Evolutionary conservation across 2,329 filamentous ascomycete species (phyloP).

Genomic region (Colletotrichum liaoningense): DNA sequence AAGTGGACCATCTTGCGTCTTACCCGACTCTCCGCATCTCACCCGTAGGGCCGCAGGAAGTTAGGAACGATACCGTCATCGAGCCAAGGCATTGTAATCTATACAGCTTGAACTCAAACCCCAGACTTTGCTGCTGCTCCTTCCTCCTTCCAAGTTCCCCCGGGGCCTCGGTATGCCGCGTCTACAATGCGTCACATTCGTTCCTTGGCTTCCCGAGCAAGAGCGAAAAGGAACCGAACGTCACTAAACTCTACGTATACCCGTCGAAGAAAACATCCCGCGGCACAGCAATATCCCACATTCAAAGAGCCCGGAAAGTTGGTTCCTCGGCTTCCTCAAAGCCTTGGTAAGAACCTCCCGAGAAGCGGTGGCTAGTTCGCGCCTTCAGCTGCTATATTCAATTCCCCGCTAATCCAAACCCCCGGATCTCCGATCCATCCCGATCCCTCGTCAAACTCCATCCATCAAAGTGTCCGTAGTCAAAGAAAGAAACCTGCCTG

Average conservation of each 20-base stretch:
- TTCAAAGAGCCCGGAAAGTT: too few species aligned
- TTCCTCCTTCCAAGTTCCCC: too few species aligned
- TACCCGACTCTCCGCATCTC: background rate
- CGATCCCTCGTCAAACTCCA: background rate
- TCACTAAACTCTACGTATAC: background rate
- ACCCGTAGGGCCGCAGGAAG: background rate
- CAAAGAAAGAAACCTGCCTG: background rate
- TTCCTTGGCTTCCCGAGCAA: background rate
- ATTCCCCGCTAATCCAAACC: background rate
- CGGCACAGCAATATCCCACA: background rate
- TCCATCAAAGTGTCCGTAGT: too few species aligned
- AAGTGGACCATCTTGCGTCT: background rate
- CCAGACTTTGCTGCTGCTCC: background rate
- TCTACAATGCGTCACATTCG: background rate
- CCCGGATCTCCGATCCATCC: conserved; percentile 20
- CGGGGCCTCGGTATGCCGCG: background rate
- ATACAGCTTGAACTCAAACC: background rate
- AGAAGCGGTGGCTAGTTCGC: background rate
- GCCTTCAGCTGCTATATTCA: too few species aligned
- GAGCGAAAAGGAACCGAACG: background rate
- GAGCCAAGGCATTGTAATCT: background rate
- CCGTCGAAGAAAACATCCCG: background rate
- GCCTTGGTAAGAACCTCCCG: background rate
- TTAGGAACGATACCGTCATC: background rate
- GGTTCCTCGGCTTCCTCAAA: background rate